A percentile compares a stretch with the other conserved stretches of the same genome.
Evolutionary conservation across 768 basidiomycete species (phyloP).

Genomic region (Pleurotus pulmonarius): DNA sequence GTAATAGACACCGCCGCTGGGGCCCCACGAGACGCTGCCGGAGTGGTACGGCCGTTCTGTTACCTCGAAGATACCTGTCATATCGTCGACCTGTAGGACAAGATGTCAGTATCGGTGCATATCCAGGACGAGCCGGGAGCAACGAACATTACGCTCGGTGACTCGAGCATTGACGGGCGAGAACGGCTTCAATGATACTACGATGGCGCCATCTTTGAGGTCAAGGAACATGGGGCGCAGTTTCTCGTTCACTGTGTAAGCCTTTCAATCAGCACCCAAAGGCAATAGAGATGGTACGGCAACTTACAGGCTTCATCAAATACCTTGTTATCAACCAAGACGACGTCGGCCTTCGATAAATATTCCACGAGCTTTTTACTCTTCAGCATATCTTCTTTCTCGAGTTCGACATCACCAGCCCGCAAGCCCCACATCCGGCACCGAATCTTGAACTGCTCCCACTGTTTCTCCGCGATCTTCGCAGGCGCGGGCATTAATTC

Average conservation of each 20-base stretch:
- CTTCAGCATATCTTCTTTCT: conserved; percentile 83
- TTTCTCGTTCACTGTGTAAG: conserved; percentile 72
- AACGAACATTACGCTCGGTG: conserved; percentile 76
- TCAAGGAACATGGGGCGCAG: conserved; percentile 90
- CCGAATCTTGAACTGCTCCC: conserved; percentile 68
- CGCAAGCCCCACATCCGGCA: conserved; percentile 90
- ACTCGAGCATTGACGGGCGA: conserved; percentile 67
- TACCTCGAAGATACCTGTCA: conserved; percentile 79
- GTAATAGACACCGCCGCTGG: conserved; percentile 66
- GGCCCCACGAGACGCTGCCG: conserved; percentile 82
- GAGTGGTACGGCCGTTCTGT: conserved; percentile 62
- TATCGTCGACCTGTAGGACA: conserved; percentile 59
- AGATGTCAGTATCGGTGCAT: background rate
- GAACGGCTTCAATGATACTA: conserved; percentile 86
- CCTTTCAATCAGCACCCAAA: conserved; percentile 8
- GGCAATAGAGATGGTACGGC: background rate
- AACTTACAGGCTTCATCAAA: conserved; percentile 70
- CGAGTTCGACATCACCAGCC: conserved; percentile 71
- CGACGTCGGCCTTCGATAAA: conserved; percentile 81
- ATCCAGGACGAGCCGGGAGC: background rate
- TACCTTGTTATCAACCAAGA: conserved; percentile 87
- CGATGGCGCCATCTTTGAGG: conserved; percentile 86
- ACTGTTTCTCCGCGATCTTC: conserved; percentile 71
- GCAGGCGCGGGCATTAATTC: conserved; percentile 79
- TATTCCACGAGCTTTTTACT: conserved; percentile 64